phyloP scores from a whole-genome alignment of 192 early-diverging fungal genomes.

The Glomus cerebriforme region DNA sequence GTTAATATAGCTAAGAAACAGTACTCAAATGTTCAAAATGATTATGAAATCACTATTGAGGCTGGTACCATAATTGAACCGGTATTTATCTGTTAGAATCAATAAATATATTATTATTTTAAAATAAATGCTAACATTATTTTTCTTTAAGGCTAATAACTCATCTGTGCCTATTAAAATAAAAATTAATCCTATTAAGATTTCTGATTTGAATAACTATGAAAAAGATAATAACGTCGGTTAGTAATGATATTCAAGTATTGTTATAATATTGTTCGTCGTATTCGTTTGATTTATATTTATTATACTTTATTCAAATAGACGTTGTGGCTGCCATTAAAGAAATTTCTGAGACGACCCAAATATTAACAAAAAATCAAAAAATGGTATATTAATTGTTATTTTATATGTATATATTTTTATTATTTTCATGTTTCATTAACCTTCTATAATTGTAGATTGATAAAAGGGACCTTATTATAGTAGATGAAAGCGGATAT shows the following conservation, averaged over 20 bases:
- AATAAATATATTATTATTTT: neutral
- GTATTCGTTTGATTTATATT: neutral
- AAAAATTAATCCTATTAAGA: conserved; percentile 66
- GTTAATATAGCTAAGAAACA: conserved; percentile 85
- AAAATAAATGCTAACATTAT: neutral
- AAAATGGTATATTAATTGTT: neutral
- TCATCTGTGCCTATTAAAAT: neutral
- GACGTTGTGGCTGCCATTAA: neutral
- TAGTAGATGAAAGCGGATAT: conserved; percentile 77
- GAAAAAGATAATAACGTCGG: conserved; percentile 72
- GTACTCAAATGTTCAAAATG: conserved; percentile 78
- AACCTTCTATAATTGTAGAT: conserved; percentile 48
- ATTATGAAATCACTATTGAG: conserved; percentile 92
- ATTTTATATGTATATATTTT: neutral
- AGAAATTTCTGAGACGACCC: neutral
- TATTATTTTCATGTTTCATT: neutral
- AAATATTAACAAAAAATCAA: neutral
- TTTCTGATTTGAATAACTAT: conserved; percentile 63
- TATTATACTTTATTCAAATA: neutral
- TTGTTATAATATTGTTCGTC: neutral
- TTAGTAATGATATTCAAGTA: conserved; percentile 34
- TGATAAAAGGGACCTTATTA: conserved; percentile 77
- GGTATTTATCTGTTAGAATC: conserved; percentile 34
- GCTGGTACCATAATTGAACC: conserved; percentile 61
- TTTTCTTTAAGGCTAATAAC: neutral